Base-by-base conservation (phyloP, 768 basidiomycete species). In the Glaciozyma martinii region DNA sequence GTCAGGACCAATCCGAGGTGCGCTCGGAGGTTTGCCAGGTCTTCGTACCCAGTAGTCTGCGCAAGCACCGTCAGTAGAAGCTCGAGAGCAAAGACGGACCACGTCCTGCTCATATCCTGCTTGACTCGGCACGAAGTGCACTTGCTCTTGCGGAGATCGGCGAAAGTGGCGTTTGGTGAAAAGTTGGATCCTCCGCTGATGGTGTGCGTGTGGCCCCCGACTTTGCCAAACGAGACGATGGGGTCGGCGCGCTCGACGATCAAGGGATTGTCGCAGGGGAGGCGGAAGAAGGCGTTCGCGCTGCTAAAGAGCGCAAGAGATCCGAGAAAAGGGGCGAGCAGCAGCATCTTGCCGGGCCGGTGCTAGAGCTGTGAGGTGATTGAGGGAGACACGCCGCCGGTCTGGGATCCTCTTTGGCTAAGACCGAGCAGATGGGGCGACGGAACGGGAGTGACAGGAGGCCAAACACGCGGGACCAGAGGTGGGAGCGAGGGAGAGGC, bases 121-220 rank as follows among this genome's bases (percentile, higher is more conserved):
- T 63, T 71, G 27, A 62, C 62, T 23, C 71, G 69, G 42, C 61
- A 61, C 18, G 71, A 70, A 18, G 72, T 68, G 61, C 77, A 77
- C 6, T 71, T 62, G 5, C 71, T 67, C 12, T 56, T 23, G 12
- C 66, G 66, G 29, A 75, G 65, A 25, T 52, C 42, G 3, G 65
- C 72, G 58, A 61, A 69, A 4, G 61, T 61, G 16, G 25, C 67
- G 61, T 53, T 52, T 66, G 75, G 62, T 33, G 63, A 68, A 58
- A 77, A 75, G 37, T 70, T 71, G 32, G 69, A 71, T 7, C 61
- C 77, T 23, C 76, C 77, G 10, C 73, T 50, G 30, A 78, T 63
- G 29, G 66, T 72, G 60, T 78, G 77, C 1, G 73, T 72, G 50
- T 78, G 77, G 0, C 56, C 61, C 21, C 66, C 59, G 30, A 77